Percentiles rank a stretch among this genome's conserved stretches.
These are phyloP conservation scores for Meripilus lineatus DNA, from an alignment of 1,284 basidiomycete species.

Conservation along the genomic window DNA sequence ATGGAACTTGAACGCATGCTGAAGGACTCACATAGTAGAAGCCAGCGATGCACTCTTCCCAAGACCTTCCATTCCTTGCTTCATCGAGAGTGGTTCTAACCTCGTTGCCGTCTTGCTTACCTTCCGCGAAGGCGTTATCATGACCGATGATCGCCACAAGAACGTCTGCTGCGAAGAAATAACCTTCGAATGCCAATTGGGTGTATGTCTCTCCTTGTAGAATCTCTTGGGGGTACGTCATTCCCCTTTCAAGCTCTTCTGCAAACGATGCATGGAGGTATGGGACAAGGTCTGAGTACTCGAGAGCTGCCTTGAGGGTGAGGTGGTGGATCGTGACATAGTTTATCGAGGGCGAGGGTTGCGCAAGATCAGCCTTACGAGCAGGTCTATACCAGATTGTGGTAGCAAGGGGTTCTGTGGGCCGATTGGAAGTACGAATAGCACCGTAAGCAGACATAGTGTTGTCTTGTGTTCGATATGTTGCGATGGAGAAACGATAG, in stretches of 20 bases:
- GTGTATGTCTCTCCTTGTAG: conserved; percentile 37
- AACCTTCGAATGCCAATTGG: conserved; percentile 56
- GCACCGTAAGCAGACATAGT: conserved; percentile 30
- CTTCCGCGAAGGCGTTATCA: conserved; percentile 16
- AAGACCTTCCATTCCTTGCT: conserved; percentile 44
- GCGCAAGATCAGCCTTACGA: conserved; percentile 6
- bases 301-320: conserved; percentile 41
- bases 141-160: conserved; percentile 60
- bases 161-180: conserved; percentile 75
- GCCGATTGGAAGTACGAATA: conserved; percentile 12
- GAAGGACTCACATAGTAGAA: conserved; percentile 72
- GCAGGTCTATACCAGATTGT: conserved; percentile 20
- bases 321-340: conserved; percentile 61
- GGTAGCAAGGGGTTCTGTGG: conserved; percentile 16
- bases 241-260: conserved; percentile 70
- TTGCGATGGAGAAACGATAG: not conserved
- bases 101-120: conserved; percentile 23
- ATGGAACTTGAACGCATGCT: no score
- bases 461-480: no score
- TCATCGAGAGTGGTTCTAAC: conserved; percentile 36
- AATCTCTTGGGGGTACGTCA: conserved; percentile 80
- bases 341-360: conserved; percentile 7
- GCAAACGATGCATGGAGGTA: conserved; percentile 65
- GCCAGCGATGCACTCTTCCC: conserved; percentile 72
- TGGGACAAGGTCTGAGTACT: conserved; percentile 46